Base-by-base conservation (phyloP, 2,329 filamentous ascomycete genomes). In the Hypoxylon rubiginosum region DNA sequence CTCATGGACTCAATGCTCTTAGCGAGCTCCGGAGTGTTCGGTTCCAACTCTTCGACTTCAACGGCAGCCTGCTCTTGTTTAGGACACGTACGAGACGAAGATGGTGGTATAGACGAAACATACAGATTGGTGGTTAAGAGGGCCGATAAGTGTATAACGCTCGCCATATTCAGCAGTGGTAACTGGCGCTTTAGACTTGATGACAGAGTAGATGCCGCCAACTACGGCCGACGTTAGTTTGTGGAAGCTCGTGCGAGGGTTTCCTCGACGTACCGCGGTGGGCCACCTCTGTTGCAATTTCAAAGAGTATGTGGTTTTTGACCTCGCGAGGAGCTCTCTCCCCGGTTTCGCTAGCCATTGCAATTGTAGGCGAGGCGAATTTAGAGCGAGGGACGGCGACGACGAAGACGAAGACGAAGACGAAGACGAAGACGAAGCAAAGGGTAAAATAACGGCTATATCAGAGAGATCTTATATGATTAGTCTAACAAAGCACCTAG, bases 111-210 rank as follows among this genome's bases (percentile, higher is more conserved):
- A 21, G 51, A 21, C 10, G 49, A 46, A 39, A 39, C 91, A 76
- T 86, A 96, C 93, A 71, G 96, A 97, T 74, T 91, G 88, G 78
- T 92, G 91, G 82, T 98, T 97, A 78, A 97, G 90, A 63, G 96
- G 96, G 1, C 96, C 96, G 79, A 99, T 94, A 71, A 98, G 88
- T 28, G 93, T 97, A 82, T 99, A 99, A 72, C 93, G 90, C 65
- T 97, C 94, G 81, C 96, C 96, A 96, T 98, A 99, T 81, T 99
- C 96, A 67, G 94, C 94, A 0, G 95, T 97, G 46, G 96, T 98
- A 67, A 98, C 96, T 54, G 96, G 95, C 39, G 96, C 95, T 82
- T 99, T 99, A 67, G 96, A 99, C 82, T 99, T 99, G 82, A 99
- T 90, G 71, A 99, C 96, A 15, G 95, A 98, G 85, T 99, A 99